phyloP scores from a whole-genome alignment of 1,284 basidiomycete species.

The Exobasidium rhododendri region DNA sequence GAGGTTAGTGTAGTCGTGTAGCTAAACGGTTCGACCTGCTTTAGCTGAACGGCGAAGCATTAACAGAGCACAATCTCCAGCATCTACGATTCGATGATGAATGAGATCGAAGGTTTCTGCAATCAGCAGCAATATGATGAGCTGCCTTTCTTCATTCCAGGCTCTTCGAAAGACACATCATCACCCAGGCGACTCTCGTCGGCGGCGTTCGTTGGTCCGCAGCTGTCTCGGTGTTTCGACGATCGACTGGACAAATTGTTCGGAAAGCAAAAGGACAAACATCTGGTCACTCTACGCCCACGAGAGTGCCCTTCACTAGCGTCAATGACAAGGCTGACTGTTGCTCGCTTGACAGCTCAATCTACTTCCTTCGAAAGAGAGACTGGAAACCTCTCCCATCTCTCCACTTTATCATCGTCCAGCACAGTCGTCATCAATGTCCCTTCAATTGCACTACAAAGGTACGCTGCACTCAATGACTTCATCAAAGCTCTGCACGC shows the following conservation, averaged over 20 bases:
- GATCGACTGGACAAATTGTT: background rate
- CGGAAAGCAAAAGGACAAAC: background rate
- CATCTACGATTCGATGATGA: background rate
- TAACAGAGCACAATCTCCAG: no score
- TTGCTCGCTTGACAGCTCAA: background rate
- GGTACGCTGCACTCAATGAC: slow-evolving; percentile 3
- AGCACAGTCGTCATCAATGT: background rate
- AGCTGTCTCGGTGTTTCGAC: background rate
- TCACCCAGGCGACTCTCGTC: background rate
- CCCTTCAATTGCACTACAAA: background rate
- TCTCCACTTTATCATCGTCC: background rate
- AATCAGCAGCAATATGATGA: background rate
- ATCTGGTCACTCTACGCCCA: background rate
- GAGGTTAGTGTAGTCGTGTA: slow-evolving; percentile 2
- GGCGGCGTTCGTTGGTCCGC: background rate
- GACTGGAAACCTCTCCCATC: background rate
- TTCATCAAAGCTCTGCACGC: slow-evolving; percentile 5
- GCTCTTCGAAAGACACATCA: background rate
- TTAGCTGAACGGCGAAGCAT: no score
- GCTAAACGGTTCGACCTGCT: no score
- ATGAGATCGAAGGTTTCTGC: background rate
- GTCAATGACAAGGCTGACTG: background rate
- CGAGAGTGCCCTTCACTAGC: background rate
- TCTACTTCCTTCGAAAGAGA: background rate
- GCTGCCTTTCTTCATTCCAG: background rate